phyloP scores from a whole-genome alignment of 148 eudicot species.

The Camellia lanceoleosa region DNA sequence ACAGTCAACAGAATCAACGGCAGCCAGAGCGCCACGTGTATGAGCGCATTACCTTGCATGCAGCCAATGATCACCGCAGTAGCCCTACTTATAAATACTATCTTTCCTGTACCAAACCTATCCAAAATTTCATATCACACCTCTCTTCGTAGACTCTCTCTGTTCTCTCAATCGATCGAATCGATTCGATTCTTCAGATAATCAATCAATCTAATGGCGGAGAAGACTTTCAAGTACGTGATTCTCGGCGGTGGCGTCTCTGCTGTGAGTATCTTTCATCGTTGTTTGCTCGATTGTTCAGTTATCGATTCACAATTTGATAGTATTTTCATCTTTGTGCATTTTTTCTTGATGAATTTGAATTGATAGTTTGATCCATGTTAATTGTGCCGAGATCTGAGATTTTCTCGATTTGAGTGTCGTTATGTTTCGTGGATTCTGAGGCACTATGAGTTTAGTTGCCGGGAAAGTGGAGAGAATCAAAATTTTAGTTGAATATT shows the following conservation, averaged over 20 bases:
- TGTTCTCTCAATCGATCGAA: neutral
- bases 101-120: too few species aligned
- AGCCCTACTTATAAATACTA: neutral
- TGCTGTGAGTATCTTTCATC: constrained; percentile 52
- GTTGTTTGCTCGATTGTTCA: neutral
- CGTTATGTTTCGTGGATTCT: neutral
- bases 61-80: neutral
- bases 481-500: neutral
- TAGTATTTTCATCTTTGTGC: neutral
- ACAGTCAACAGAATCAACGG: constrained; percentile 17
- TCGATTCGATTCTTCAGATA: neutral
- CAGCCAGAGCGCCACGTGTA: constrained; percentile 24
- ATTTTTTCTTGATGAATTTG: neutral
- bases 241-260: constrained; percentile 94
- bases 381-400: neutral
- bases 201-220: constrained; percentile 51
- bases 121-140: neutral
- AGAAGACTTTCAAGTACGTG: constrained; percentile 78
- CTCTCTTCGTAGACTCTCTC: too few species aligned
- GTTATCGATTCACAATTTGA: neutral
- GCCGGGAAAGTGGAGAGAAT: neutral
- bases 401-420: neutral
- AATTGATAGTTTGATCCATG: neutral
- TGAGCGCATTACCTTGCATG: neutral
- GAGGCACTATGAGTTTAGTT: neutral